Conservation (phyloP, 495 filamentous ascomycete species). For the Penicillium lagena region DNA sequence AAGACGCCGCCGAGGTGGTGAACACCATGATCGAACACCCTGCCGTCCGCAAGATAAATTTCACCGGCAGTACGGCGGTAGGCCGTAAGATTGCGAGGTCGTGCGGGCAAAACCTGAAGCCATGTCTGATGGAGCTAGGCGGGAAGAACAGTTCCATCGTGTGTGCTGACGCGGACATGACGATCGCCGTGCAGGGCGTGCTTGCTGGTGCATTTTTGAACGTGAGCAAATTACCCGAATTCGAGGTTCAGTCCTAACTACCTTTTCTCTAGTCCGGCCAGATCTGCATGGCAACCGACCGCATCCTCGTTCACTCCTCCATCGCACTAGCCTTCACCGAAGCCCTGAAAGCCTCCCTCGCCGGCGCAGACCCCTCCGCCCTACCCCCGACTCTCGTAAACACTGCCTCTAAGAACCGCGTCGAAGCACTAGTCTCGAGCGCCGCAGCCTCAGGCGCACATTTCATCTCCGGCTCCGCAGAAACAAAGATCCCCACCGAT, state of each 20-base stretch:
- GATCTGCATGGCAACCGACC: conserved; percentile 86
- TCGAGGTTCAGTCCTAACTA: neutral
- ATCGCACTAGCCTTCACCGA: conserved; percentile 53
- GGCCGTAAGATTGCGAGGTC: conserved; percentile 48
- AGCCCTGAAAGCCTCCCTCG: conserved; percentile 38
- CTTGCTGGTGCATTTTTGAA: conserved; percentile 44
- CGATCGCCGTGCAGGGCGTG: conserved; percentile 43
- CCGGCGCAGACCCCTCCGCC: conserved; percentile 31
- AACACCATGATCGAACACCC: conserved; percentile 50
- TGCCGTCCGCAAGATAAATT: conserved; percentile 54
- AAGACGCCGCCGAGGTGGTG: conserved; percentile 49
- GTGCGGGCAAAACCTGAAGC: conserved; percentile 50
- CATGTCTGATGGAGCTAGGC: conserved; percentile 56
- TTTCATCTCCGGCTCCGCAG: conserved; percentile 47
- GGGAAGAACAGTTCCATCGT: conserved; percentile 57
- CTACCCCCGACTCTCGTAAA: conserved; percentile 58
- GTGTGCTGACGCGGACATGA: conserved; percentile 48
- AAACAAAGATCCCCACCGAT: conserved; percentile 27
- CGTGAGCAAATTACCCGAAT: no score
- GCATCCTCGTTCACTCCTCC: conserved; percentile 70
- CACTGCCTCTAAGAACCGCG: conserved; percentile 52
- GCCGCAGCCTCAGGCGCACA: conserved; percentile 62
- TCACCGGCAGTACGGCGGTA: conserved; percentile 51
- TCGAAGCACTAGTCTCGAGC: conserved; percentile 53
- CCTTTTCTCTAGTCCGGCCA: conserved; percentile 54